Evolutionary conservation across 352 stramenopile species (phyloP), one percentile per base, ranked within the genome.

Genomic region (Pythium aristosporum): DNA sequence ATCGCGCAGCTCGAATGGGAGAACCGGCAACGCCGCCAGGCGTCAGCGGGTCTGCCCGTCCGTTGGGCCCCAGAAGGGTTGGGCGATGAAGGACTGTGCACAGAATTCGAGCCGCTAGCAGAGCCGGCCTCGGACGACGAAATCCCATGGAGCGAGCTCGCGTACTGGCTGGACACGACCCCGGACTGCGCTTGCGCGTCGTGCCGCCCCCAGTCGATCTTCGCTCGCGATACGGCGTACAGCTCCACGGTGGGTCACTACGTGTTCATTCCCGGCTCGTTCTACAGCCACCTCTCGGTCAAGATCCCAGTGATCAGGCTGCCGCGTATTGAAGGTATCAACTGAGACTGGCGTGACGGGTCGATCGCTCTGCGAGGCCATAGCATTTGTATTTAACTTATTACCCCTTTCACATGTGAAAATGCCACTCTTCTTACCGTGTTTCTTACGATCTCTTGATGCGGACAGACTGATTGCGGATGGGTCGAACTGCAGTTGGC

Each of bases 271-370:
- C 46, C 23, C 5, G 46, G 46, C 46, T 32, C 46, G 21, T 52
- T 49, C 20, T 39, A 48, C 28, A 37, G 46, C 37, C 42, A 28
- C 16, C 36, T 64, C 4, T 59, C 52, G 23, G 7, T 46, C 41
- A 78, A 80, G 73, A 76, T 89, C 41, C 78, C 76, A 18, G 60
- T 85, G 34, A 80, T 89, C 52, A 75, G 73, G 43, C 28, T 87
- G 41, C 80, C 80, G 2, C 75, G 78, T 0, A 88, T 88, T 36
- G 80, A 89, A 63, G 80, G 78, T 15, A 73, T 86, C 49, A 89
- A 89, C 47, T 88, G 64, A 77, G 15, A n/a, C 4, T 39, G 7
- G 34, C 34, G 34, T 39, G 25, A 28, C 25, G 25, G 25, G 25
- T 28, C 25, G 25, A 28, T 4, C n/a, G n/a, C n/a, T n/a, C n/a